phyloP scores from a whole-genome alignment of 2,329 filamentous ascomycete species.

The Colletotrichum chlorophyti region DNA sequence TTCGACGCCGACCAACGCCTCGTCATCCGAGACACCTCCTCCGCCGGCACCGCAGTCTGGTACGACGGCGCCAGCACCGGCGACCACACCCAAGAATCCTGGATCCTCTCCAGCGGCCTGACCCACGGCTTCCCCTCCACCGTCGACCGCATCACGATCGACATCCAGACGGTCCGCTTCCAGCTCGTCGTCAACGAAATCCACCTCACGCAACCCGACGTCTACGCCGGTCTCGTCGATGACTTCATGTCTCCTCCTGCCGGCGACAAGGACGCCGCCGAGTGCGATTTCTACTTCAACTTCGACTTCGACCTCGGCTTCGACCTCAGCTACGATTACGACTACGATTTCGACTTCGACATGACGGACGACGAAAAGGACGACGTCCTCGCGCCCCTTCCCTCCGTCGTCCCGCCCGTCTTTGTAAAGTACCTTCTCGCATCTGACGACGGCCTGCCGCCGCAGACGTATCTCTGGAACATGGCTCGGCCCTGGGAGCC shows the following conservation, averaged over 20 bases:
- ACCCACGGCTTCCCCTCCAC: conserved; percentile 41
- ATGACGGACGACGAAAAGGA: conserved; percentile 15
- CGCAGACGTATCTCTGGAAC: conserved; percentile 50
- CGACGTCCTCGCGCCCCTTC: conserved; percentile 10
- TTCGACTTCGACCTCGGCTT: conserved; percentile 24
- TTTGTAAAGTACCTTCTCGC: conserved; percentile 43
- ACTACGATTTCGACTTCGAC: background rate
- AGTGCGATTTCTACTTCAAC: conserved; percentile 17
- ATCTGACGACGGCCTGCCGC: conserved; percentile 36
- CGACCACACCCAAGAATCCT: conserved; percentile 43
- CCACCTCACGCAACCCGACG: conserved; percentile 39
- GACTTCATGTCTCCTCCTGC: conserved; percentile 34
- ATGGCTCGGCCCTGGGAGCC: conserved; percentile 49
- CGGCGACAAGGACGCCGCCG: background rate
- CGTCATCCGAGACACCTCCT: conserved; percentile 46
- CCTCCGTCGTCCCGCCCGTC: conserved; percentile 36
- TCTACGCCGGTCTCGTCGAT: conserved; percentile 42
- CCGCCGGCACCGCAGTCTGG: conserved; percentile 48
- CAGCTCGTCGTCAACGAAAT: conserved; percentile 46
- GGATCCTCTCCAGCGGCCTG: conserved; percentile 42
- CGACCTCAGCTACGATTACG: conserved; percentile 4
- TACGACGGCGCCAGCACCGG: conserved; percentile 48
- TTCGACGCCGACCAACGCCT: conserved; percentile 47
- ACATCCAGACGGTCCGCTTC: conserved; percentile 47
- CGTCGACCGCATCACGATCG: conserved; percentile 43